Percentiles rank a stretch among this genome's conserved stretches.
These are phyloP conservation scores for Exophiala oligosperma DNA, from an alignment of 2,329 filamentous ascomycete species.

Conservation along the genomic window DNA sequence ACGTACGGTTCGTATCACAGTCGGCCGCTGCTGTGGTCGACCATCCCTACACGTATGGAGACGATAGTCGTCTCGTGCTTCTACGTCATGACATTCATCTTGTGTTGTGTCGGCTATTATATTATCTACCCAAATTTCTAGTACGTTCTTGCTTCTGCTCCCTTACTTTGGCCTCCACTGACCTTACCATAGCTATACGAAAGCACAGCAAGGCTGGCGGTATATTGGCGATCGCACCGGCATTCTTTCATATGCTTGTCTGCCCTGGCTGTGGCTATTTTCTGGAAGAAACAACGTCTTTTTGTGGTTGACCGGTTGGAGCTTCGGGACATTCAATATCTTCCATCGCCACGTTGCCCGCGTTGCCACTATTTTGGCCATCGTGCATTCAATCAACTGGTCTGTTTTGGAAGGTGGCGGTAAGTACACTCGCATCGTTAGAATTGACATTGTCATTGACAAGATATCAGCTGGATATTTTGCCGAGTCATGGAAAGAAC, in stretches of 20 bases:
- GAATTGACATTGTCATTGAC: not conserved
- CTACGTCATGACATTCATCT: slow-evolving; percentile 29
- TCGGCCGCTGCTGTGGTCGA: slow-evolving; percentile 44
- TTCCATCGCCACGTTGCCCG: slow-evolving; percentile 68
- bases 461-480: not conserved
- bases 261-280: slow-evolving; percentile 66
- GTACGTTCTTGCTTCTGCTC: too few species aligned
- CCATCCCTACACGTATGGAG: slow-evolving; percentile 51
- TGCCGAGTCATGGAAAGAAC: slow-evolving; percentile 28
- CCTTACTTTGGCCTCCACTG: too few species aligned
- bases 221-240: slow-evolving; percentile 65
- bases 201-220: slow-evolving; percentile 44
- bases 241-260: slow-evolving; percentile 62
- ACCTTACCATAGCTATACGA: not conserved
- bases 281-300: slow-evolving; percentile 66
- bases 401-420: slow-evolving; percentile 36
- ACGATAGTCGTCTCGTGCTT: slow-evolving; percentile 43
- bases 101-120: slow-evolving; percentile 37
- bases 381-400: slow-evolving; percentile 63
- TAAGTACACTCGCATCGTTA: not conserved
- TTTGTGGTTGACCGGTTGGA: slow-evolving; percentile 68
- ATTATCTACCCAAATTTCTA: not conserved
- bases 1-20: slow-evolving; percentile 45
- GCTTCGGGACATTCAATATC: slow-evolving; percentile 64
- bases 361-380: slow-evolving; percentile 60